These are phyloP conservation scores for Aegilops bicornis DNA, from an alignment of 176 grass and related monocot genomes.

Conservation along the genomic window DNA sequence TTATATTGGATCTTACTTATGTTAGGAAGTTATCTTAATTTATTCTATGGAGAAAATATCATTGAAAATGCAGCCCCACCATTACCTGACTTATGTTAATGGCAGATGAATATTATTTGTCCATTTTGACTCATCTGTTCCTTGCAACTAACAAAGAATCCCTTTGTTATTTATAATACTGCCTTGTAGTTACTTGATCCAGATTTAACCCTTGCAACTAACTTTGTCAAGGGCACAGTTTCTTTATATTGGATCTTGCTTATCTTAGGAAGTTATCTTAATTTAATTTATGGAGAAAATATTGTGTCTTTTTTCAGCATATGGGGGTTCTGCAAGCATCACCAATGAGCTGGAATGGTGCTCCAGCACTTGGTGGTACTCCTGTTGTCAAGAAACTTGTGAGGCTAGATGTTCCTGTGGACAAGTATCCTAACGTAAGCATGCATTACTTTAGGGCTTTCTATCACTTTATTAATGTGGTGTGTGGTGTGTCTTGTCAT, in stretches of 20 bases:
- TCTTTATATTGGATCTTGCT: neutral
- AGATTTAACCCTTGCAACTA: slow-evolving; percentile 1
- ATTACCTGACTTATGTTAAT: neutral
- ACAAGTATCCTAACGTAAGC: slow-evolving; percentile 88
- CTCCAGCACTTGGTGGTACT: slow-evolving; percentile 51
- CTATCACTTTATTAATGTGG: slow-evolving; percentile 10
- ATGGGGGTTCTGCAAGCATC: slow-evolving; percentile 65
- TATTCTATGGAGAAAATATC: slow-evolving; percentile 35
- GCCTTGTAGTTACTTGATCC: neutral
- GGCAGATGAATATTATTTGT: slow-evolving; percentile 17
- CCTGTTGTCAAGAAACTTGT: slow-evolving; percentile 89
- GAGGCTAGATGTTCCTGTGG: slow-evolving; percentile 88
- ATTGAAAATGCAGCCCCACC: no score
- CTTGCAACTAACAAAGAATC: neutral
- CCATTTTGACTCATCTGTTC: neutral
- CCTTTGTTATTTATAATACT: neutral
- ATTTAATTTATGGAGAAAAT: slow-evolving; percentile 35
- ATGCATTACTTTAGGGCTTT: slow-evolving; percentile 26
- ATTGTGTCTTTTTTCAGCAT: slow-evolving; percentile 54
- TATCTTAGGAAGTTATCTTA: neutral
- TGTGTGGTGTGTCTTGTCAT: slow-evolving; percentile 2
- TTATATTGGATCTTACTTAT: slow-evolving; percentile 2
- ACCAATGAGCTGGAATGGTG: slow-evolving; percentile 65
- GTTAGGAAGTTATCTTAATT: slow-evolving; percentile 4
- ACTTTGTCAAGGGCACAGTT: neutral